phyloP scores from a whole-genome alignment of 192 early-diverging fungal species.

The Coemansia sp. region DNA sequence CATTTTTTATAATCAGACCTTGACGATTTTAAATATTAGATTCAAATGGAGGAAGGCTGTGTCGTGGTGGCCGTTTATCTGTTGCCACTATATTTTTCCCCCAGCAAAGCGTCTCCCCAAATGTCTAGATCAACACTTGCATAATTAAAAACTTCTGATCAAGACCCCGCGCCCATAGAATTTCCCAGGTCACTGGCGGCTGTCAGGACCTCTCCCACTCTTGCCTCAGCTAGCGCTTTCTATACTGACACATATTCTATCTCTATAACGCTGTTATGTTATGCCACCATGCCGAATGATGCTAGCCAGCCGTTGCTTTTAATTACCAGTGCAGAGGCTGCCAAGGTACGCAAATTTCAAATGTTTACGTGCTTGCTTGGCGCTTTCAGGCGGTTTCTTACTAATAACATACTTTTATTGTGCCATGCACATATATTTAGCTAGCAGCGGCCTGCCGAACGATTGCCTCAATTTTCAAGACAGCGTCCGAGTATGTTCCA shows the following conservation, averaged over 20 bases:
- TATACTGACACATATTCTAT: neutral
- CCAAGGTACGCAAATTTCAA: neutral
- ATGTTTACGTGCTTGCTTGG: neutral
- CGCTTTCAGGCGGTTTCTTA: neutral
- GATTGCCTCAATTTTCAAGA: neutral
- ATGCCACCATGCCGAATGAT: neutral
- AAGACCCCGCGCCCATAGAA: neutral
- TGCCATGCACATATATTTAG: neutral
- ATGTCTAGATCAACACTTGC: neutral
- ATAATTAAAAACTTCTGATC: neutral
- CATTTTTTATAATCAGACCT: conserved; percentile 9
- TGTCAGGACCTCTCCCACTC: neutral
- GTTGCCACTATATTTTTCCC: neutral
- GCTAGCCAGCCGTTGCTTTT: neutral
- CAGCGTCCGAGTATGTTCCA: neutral
- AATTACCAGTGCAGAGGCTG: neutral
- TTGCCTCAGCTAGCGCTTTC: neutral
- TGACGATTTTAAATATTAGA: conserved; percentile 7
- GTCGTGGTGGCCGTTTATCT: neutral
- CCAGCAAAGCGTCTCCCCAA: neutral
- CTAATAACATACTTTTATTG: neutral
- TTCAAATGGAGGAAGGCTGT: conserved; percentile 8
- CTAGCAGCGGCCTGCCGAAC: conserved; percentile 1
- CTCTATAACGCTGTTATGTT: neutral
- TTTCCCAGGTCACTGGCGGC: neutral